These are phyloP conservation scores for Mitragyna speciosa DNA, from an alignment of 257 asterid genomes.

Conservation along the genomic window DNA sequence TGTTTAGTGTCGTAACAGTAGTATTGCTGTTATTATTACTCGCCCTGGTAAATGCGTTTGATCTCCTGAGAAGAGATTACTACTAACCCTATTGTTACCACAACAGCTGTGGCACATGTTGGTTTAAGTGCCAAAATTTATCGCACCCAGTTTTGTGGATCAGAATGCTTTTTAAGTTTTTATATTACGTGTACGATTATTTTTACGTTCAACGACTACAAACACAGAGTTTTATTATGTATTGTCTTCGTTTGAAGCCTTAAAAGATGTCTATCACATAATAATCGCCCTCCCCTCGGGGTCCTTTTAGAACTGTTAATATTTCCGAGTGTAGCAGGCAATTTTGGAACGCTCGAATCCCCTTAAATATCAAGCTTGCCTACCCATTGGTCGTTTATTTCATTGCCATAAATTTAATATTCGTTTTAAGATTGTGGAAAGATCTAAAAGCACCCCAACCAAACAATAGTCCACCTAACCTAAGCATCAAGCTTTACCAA, in stretches of 20 bases:
- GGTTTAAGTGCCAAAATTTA: too few relatives aligned
- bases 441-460: slow-evolving; percentile 20
- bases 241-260: not conserved
- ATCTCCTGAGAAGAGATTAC: not conserved
- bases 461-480: slow-evolving; percentile 10
- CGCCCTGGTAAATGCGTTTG: not conserved
- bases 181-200: too few relatives aligned
- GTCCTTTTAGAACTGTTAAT: not conserved
- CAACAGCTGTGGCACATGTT: not conserved
- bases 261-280: not conserved
- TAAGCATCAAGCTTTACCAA: slow-evolving; percentile 21
- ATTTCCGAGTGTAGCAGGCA: not conserved
- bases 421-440: slow-evolving; percentile 12
- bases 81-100: not conserved
- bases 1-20: not conserved
- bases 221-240: too few relatives aligned
- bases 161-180: too few relatives aligned
- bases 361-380: not conserved
- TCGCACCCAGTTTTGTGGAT: too few relatives aligned
- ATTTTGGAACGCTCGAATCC: slow-evolving; percentile 12
- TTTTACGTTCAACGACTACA: too few relatives aligned
- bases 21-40: not conserved
- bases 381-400: slow-evolving; percentile 23
- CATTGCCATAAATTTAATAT: slow-evolving; percentile 25
- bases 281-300: not conserved